Percentiles rank a stretch among this genome's conserved stretches.
These are phyloP conservation scores for Cyclaneusma minus DNA, from an alignment of 2,329 filamentous ascomycete species.

Conservation along the genomic window DNA sequence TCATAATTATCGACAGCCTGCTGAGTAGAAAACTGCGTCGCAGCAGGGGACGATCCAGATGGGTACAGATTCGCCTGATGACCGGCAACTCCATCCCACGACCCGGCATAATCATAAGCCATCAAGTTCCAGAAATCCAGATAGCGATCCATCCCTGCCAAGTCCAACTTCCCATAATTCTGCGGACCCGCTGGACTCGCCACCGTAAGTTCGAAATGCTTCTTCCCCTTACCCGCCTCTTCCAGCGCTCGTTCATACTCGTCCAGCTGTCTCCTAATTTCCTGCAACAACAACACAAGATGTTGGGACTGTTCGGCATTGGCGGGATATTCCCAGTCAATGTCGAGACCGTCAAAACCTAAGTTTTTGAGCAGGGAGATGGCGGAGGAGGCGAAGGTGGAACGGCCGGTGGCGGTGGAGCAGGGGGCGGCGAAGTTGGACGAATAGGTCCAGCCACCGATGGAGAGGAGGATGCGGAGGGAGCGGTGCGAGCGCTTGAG, in stretches of 20 bases:
- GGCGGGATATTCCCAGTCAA: conserved; percentile 56
- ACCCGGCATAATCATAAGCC: conserved; percentile 80
- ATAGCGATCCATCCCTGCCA: conserved; percentile 47
- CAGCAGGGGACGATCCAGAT: conserved; percentile 35
- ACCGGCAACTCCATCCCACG: conserved; percentile 56
- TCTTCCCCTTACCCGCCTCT: neutral
- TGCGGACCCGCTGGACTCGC: conserved; percentile 46
- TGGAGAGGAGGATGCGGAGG: conserved; percentile 71
- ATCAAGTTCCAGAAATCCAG: conserved; percentile 71
- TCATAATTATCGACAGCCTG: conserved; percentile 59
- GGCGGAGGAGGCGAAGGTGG: conserved; percentile 56
- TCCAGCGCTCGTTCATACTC: conserved; percentile 31
- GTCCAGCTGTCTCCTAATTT: conserved; percentile 41
- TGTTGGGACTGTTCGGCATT: conserved; percentile 35
- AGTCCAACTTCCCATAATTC: conserved; percentile 46
- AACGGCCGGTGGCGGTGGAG: conserved; percentile 52
- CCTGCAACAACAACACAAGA: conserved; percentile 41
- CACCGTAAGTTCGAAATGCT: conserved; percentile 48
- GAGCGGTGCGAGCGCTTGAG: conserved; percentile 70
- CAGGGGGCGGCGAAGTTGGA: conserved; percentile 66
- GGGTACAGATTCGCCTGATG: conserved; percentile 71
- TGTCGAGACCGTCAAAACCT: conserved; percentile 59
- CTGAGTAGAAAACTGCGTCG: conserved; percentile 66
- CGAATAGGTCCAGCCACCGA: conserved; percentile 89
- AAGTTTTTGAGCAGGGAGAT: conserved; percentile 65